Evolutionary conservation across 495 filamentous ascomycete genomes (phyloP), one percentile per base, ranked within the genome.

Genomic region (Patellaria atrata): DNA sequence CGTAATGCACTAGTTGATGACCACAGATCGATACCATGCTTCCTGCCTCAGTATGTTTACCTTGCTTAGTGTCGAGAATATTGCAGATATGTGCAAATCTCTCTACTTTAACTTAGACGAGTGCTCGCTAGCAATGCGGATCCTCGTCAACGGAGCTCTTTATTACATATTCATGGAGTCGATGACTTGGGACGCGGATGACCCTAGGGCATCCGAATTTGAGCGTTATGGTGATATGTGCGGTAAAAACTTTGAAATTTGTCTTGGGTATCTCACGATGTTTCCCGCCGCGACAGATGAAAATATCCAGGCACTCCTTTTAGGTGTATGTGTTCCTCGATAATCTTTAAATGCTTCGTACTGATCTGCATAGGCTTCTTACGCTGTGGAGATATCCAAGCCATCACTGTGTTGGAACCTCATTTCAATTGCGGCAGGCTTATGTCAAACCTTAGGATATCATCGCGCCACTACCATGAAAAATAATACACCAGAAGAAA

Each of bases 361-460:
- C 11, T 18, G n/a, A n/a, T 16, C 14, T 6, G n/a, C 22, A 30
- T 20, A 27, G 38, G 27, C 37, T 13, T n/a, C 35, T n/a, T 73
- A 75, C 45, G 67, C 70, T 11, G 63, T 78, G 21, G 73, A 80
- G 30, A 63, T 69, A 7, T 72, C 69, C 5, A 73, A 74, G 23
- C 72, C 73, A 1, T 73, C 73, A 0, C 55, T 78, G 5, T 69
- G 68, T n/a, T 71, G 73, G 64, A 63, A 68, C 2, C 51, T 80
- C 17, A 66, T 61, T n/a, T 64, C 67, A 1, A 61, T 57, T 1
- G 74, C 74, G 1, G 63, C 64, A 9, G 61, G 63, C 6, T 59
- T 79, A 32, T 77, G 73, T 48, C 70, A 76, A 40, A 71, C 61
- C 0, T 61, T 78, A 0, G 77, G 75, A 9, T 77, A 72, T 38